Conservation (phyloP, 495 filamentous ascomycete genomes). For the Ramalina peruviana region DNA sequence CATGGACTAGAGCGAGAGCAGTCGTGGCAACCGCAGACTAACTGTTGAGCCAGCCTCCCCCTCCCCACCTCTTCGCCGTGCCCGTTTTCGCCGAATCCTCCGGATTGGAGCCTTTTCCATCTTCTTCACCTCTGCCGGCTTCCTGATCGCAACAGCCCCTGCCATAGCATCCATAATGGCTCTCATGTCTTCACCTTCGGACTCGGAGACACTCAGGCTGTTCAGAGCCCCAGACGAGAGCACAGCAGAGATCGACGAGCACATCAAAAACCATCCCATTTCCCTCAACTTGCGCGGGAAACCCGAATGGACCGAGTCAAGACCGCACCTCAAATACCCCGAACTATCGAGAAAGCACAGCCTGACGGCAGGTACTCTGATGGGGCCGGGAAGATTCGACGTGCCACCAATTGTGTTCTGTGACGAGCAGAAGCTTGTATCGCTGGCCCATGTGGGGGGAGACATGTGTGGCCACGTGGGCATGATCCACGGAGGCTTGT, state of each 20-base stretch:
- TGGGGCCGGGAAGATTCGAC: slow-evolving; percentile 60
- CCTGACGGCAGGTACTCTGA: slow-evolving; percentile 68
- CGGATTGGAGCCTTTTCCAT: slow-evolving; percentile 11
- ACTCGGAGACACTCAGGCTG: slow-evolving; percentile 57
- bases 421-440: slow-evolving; percentile 54
- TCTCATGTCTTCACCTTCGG: slow-evolving; percentile 31
- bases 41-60: slow-evolving; percentile 1
- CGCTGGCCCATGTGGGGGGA: slow-evolving; percentile 64
- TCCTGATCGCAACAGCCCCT: slow-evolving; percentile 14
- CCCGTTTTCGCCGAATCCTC: slow-evolving; percentile 13
- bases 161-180: slow-evolving; percentile 10
- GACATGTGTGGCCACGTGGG: slow-evolving; percentile 85
- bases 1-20: not conserved
- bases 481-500: slow-evolving; percentile 78
- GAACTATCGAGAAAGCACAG: slow-evolving; percentile 48
- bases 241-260: slow-evolving; percentile 49
- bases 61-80: slow-evolving; percentile 4
- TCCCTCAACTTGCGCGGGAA: slow-evolving; percentile 48
- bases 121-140: slow-evolving; percentile 14
- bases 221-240: slow-evolving; percentile 50
- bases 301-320: slow-evolving; percentile 55
- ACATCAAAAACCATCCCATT: slow-evolving; percentile 65
- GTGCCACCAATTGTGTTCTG: slow-evolving; percentile 72
- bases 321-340: slow-evolving; percentile 81
- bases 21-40: not conserved